Evolutionary conservation across 1,284 basidiomycete genomes (phyloP).

Genomic region (Jaminaea rosea): DNA sequence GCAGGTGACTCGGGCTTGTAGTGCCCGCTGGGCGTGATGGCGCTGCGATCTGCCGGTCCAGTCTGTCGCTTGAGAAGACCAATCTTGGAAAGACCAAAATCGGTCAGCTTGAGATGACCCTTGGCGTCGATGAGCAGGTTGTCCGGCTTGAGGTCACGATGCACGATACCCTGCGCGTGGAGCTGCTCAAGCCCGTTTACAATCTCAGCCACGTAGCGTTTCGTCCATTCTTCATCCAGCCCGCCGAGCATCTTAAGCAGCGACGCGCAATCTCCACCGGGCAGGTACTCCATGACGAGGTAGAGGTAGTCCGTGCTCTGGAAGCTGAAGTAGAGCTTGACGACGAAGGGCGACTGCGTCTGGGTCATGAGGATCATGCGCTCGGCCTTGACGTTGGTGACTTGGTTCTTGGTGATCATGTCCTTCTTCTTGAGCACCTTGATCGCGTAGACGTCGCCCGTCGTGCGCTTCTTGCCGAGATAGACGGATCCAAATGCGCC

Average conservation of each 20-base stretch:
- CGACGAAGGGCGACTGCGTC: conserved; percentile 85
- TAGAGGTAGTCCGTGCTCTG: conserved; percentile 50
- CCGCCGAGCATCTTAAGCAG: conserved; percentile 90
- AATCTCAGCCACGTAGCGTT: conserved; percentile 91
- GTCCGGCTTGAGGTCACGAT: conserved; percentile 97
- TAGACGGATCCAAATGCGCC: conserved; percentile 95
- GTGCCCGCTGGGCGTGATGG: neutral
- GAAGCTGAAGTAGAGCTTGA: conserved; percentile 52
- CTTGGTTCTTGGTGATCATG: conserved; percentile 99
- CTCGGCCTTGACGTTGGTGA: conserved; percentile 99
- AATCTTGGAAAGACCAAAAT: conserved; percentile 93
- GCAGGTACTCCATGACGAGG: conserved; percentile 54
- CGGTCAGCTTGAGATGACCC: conserved; percentile 92
- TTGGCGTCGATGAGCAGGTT: conserved; percentile 92
- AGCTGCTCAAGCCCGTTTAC: conserved; percentile 89
- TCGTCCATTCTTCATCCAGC: conserved; percentile 90
- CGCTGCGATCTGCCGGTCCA: conserved; percentile 12
- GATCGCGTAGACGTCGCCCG: conserved; percentile 98
- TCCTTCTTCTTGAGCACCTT: conserved; percentile 98
- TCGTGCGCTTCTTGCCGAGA: conserved; percentile 92
- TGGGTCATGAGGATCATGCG: conserved; percentile 99
- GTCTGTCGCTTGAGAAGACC: conserved; percentile 87
- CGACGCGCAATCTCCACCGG: conserved; percentile 88
- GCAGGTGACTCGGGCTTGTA: conserved; percentile 5
- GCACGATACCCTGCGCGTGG: conserved; percentile 85